Base-by-base conservation (phyloP, 208 protist genomes). In the Porcisia hertigi region DNA sequence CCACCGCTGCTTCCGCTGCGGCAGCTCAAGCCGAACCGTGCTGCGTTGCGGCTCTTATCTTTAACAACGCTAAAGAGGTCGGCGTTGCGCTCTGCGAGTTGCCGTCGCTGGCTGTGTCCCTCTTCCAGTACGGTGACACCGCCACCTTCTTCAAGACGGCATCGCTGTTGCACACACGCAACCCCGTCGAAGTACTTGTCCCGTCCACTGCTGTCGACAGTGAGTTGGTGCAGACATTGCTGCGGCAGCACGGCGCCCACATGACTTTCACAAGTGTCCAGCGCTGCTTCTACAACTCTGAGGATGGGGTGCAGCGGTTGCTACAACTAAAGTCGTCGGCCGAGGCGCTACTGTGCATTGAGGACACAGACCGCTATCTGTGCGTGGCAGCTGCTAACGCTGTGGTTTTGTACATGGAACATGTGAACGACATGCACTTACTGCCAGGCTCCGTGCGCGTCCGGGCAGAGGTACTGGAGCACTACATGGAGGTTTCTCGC, bases 61-160 rank as follows among this genome's bases (percentile, higher is more conserved):
- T 93, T 80, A 96, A 94, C 77, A 83, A 79, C 36, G 80, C 81
- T 3, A 83, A 78, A 60, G 92, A 97, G 66, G 87, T 97, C 20
- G 92, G 92, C 18, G 84, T 93, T 11, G 92, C 92, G 1, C 67
- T 96, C 20, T 91, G 86, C 77, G 71, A 79, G 57, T 62, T 94
- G 65, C 83, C 90, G 3, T 89, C 90, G 1, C 76, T 95, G 62
- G 72, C 85, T 11, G 84, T 97, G 12, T 79, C 85, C 3, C 83
- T 97, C 23, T 79, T 85, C 60, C 92, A 97, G 75, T 97, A 86
- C 79, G 87, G 87, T 23, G 92, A 97, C 79, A 92, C 85, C 41
- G 83, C 82, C 69, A 83, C 82, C 57, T 95, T 86, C 75, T 83
- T 85, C 78, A 97, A 94, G 77, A 89, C 83, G 2, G 54, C 92